These are phyloP conservation scores for Brettanomyces custersianus DNA, from an alignment of 805 yeast genomes.

Conservation along the genomic window DNA sequence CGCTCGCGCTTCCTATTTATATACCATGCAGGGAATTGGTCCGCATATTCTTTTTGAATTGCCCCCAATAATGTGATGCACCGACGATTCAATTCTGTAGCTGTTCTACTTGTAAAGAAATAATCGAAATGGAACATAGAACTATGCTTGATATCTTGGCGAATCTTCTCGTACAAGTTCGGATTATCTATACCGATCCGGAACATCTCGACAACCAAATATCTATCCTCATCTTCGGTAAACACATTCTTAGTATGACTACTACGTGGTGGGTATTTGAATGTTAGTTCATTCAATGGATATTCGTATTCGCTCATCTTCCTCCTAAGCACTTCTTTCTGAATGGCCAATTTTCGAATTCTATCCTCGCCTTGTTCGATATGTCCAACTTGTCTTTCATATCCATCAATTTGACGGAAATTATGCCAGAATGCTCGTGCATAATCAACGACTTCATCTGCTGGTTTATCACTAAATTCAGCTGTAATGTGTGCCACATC, in stretches of 20 bases:
- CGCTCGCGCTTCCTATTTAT: not conserved
- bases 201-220: conserved; percentile 69
- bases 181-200: conserved; percentile 73
- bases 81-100: conserved; percentile 73
- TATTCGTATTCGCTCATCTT: conserved; percentile 56
- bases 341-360: conserved; percentile 52
- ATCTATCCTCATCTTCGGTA: conserved; percentile 87
- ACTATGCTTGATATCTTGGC: conserved; percentile 63
- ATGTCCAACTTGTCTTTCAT: conserved; percentile 70
- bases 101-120: conserved; percentile 72
- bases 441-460: conserved; percentile 72
- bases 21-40: conserved; percentile 3
- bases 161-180: conserved; percentile 69
- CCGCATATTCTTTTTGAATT: conserved; percentile 61
- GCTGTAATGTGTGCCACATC: conserved; percentile 64
- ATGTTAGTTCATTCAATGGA: conserved; percentile 71
- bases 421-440: conserved; percentile 76
- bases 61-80: conserved; percentile 71
- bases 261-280: conserved; percentile 55
- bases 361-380: conserved; percentile 89
- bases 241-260: conserved; percentile 45
- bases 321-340: conserved; percentile 69
- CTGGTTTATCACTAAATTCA: conserved; percentile 54
- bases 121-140: conserved; percentile 82
- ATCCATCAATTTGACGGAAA: conserved; percentile 75